Conservation (phyloP, 2,329 filamentous ascomycete species). For the Pyrenophora teres region DNA sequence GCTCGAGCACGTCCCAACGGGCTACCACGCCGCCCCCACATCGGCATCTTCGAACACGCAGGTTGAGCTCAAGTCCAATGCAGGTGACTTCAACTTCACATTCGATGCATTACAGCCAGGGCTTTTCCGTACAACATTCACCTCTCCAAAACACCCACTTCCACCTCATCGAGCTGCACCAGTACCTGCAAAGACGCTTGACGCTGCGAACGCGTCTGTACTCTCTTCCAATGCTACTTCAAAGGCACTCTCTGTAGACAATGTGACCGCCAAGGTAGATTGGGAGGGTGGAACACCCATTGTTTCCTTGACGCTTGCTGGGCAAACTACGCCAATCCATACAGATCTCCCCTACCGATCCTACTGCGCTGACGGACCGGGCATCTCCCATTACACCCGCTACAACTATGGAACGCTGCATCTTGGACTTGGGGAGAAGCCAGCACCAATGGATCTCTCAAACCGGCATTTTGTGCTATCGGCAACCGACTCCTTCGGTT, state of each 20-base stretch:
- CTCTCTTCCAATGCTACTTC: conserved; percentile 43
- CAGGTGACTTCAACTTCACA: conserved; percentile 58
- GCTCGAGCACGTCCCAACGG: conserved; percentile 51
- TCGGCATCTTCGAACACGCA: conserved; percentile 24
- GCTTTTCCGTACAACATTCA: conserved; percentile 71
- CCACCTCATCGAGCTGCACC: conserved; percentile 67
- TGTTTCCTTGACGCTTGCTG: conserved; percentile 60
- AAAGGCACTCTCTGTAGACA: conserved; percentile 54
- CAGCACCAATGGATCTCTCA: conserved; percentile 72
- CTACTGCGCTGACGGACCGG: conserved; percentile 65
- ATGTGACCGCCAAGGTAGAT: conserved; percentile 61
- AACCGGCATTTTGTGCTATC: conserved; percentile 69
- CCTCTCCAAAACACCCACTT: conserved; percentile 63
- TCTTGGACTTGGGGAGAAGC: conserved; percentile 73
- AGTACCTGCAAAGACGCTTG: conserved; percentile 50
- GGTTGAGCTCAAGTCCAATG: conserved; percentile 52
- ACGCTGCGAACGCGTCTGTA: conserved; percentile 34
- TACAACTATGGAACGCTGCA: conserved; percentile 68
- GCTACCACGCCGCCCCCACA: conserved; percentile 35
- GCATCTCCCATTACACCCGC: conserved; percentile 67
- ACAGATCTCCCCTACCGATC: conserved; percentile 68
- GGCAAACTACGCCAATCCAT: conserved; percentile 60
- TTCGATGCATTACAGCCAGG: conserved; percentile 67
- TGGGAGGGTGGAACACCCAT: conserved; percentile 63
- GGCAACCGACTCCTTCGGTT: conserved; percentile 74